Evolutionary conservation across 2,329 filamentous ascomycete species (phyloP).

Genomic region (Coniochaeta pulveracea): DNA sequence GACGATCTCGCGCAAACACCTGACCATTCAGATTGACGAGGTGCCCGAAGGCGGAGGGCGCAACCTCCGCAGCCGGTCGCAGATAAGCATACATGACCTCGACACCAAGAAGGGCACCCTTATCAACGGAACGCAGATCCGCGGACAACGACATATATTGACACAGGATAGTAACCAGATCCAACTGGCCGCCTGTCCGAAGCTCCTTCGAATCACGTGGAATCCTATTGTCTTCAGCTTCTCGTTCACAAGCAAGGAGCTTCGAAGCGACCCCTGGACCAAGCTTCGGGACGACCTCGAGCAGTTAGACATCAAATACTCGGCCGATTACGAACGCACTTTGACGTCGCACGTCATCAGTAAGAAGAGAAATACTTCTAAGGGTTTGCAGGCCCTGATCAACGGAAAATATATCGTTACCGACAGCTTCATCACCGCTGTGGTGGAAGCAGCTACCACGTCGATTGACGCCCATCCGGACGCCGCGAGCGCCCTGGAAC

Average conservation of each 20-base stretch:
- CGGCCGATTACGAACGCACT: constrained; percentile 56
- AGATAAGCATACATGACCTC: constrained; percentile 64
- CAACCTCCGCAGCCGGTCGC: constrained; percentile 53
- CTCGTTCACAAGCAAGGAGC: constrained; percentile 60
- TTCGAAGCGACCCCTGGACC: constrained; percentile 53
- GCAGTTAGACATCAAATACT: constrained; percentile 78
- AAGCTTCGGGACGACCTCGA: constrained; percentile 58
- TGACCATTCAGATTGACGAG: constrained; percentile 60
- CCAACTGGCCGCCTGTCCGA: constrained; percentile 58
- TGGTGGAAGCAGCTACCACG: constrained; percentile 48
- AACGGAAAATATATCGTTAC: constrained; percentile 71
- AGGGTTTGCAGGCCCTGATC: constrained; percentile 76
- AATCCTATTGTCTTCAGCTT: constrained; percentile 71
- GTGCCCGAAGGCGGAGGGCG: constrained; percentile 59
- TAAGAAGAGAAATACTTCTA: constrained; percentile 81
- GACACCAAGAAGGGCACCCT: constrained; percentile 76
- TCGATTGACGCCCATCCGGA: constrained; percentile 34
- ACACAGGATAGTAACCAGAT: constrained; percentile 50
- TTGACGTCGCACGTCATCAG: constrained; percentile 81
- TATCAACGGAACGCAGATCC: constrained; percentile 62
- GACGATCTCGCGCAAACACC: constrained; percentile 79
- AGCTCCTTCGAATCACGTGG: constrained; percentile 62
- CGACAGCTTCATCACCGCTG: constrained; percentile 59
- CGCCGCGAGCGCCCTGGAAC: constrained; percentile 51
- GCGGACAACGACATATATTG: constrained; percentile 48